Conservation (phyloP, 768 basidiomycete genomes). For the Phaeolepiota aurea region DNA sequence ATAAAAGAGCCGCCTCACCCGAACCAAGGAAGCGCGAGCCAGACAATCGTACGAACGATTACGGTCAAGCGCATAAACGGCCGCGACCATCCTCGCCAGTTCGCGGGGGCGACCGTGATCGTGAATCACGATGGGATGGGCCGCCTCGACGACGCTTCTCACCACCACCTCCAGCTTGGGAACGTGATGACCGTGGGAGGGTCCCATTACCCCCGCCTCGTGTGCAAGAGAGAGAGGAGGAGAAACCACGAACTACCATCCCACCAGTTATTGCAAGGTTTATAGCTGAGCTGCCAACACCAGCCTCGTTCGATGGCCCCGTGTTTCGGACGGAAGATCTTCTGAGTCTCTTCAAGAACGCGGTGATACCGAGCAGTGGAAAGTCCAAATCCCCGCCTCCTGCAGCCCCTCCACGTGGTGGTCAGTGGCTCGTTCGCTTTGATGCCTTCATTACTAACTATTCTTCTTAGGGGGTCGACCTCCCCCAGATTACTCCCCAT, state of each 20-base stretch:
- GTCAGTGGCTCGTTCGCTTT: conserved; percentile 19
- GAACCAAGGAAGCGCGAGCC: conserved; percentile 23
- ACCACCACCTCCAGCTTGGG: conserved; percentile 6
- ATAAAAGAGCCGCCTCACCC: conserved; percentile 30
- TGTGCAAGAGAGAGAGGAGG: conserved; percentile 28
- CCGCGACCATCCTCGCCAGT: conserved; percentile 18
- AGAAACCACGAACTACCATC: conserved; percentile 37
- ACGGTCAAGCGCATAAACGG: conserved; percentile 26
- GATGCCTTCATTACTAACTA: conserved; percentile 1
- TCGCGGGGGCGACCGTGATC: conserved; percentile 13
- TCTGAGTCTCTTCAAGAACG: conserved; percentile 76
- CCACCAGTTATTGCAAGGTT: conserved; percentile 74
- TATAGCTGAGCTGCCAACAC: conserved; percentile 67
- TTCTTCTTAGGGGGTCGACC: conserved; percentile 49
- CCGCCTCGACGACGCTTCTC: conserved; percentile 32
- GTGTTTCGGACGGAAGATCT: conserved; percentile 87
- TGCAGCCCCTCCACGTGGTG: conserved; percentile 40
- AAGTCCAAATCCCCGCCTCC: conserved; percentile 54
- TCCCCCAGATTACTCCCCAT: conserved; percentile 82
- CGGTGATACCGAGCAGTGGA: conserved; percentile 63
- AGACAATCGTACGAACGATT: conserved; percentile 17
- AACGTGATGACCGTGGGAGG: conserved; percentile 10
- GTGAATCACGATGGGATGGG: conserved; percentile 23
- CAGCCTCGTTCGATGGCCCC: conserved; percentile 80
- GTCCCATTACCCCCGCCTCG: conserved; percentile 22